Conservation (phyloP, 2,329 filamentous ascomycete genomes). For the Fusarium subtropicale region DNA sequence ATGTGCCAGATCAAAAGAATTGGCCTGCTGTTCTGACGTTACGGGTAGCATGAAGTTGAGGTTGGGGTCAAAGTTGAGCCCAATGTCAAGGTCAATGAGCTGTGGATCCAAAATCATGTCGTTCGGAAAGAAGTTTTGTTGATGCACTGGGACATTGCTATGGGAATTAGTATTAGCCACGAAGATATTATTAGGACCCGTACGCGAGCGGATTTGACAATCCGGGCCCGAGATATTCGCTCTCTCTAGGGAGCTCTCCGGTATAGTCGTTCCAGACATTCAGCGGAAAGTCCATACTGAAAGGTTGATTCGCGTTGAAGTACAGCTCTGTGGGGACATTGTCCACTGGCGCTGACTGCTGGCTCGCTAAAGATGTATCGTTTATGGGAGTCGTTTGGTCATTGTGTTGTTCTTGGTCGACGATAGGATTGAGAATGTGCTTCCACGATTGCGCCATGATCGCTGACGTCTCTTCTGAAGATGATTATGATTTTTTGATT, state of each 20-base stretch:
- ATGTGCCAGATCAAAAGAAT: rapidly evolving
- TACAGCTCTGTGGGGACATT: rapidly evolving
- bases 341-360: rapidly evolving
- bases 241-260: not conserved
- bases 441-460: not conserved
- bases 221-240: not conserved
- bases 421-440: slow-evolving; percentile 2
- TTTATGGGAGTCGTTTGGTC: rapidly evolving
- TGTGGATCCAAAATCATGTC: not conserved
- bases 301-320: rapidly evolving
- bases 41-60: not conserved
- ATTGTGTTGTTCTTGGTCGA: not conserved
- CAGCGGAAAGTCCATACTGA: not conserved
- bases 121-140: not conserved
- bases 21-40: not conserved
- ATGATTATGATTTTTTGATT: not conserved
- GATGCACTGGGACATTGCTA: not conserved
- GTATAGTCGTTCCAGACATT: not conserved
- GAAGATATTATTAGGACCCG: rapidly evolving
- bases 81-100: not conserved
- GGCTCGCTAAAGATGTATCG: rapidly evolving
- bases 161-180: not conserved
- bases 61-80: not conserved
- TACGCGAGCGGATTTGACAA: not conserved
- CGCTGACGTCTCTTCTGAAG: rapidly evolving